Evolutionary conservation across 1,284 basidiomycete species (phyloP), one percentile per base, ranked within the genome.

Genomic region (Tilletia indica): DNA sequence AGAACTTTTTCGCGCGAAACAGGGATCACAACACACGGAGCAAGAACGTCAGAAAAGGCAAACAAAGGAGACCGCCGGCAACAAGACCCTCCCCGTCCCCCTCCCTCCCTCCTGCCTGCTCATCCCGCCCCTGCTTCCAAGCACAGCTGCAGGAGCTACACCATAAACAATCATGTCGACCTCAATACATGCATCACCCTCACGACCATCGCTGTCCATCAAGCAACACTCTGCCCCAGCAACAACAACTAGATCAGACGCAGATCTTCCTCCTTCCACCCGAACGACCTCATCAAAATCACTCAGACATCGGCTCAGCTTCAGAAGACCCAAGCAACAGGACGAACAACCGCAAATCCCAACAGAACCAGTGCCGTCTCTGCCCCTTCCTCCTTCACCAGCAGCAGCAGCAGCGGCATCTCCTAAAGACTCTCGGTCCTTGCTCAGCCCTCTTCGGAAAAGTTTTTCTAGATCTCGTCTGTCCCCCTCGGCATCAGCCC

Each of bases 371-470:
- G 56, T 58, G 21, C 56, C 56, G 34, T 25, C 56, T 5, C 12
- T 58, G 21, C 51, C 56, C 56, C 14, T 34, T 25, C 25, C 56
- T 12, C n/a, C n/a, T 34, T 58, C 56, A 58, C 21, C 42, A 45
- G 42, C 42, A 45, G 42, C 42, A 45, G 14, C 42, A 45, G 0
- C 42, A 45, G 1, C 9, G 1, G 9, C 42, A 14, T 45, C 51
- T 54, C 51, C 21, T 6, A 64, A 64, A 36, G 61, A 64, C 9
- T 39, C 61, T 19, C 31, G 34, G n/a, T 64, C 61, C 12, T 42
- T 64, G 19, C 34, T 64, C 31, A 36, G 61, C n/a, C 61, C 61
- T 3, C 61, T 64, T n/a, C 61, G 61, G 9, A 25, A 36, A 36
- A 64, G 61, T n/a, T 39, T 42, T 14, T 64, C 61, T 14, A 25